Percentiles rank a stretch among this genome's conserved stretches.
Evolutionary conservation across 495 filamentous ascomycete species (phyloP).

Genomic region (Neurospora tetraspora): DNA sequence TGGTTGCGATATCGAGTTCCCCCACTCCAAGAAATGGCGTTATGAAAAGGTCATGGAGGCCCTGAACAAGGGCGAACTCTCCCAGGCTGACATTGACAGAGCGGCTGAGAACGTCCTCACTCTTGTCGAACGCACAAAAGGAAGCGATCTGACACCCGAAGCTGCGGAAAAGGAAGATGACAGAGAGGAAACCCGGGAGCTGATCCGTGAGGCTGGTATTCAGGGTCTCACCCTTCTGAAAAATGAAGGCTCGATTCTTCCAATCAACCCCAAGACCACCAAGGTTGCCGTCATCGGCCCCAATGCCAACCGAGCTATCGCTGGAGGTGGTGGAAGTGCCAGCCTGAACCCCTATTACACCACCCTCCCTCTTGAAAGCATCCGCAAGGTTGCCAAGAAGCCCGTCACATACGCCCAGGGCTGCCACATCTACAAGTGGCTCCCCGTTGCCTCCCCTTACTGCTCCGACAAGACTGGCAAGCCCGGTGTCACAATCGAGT

Average conservation of each 20-base stretch:
- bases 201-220: slow-evolving; percentile 60
- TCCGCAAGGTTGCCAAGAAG: slow-evolving; percentile 33
- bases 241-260: slow-evolving; percentile 58
- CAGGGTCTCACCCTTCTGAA: slow-evolving; percentile 74
- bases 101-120: slow-evolving; percentile 57
- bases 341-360: slow-evolving; percentile 72
- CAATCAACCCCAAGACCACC: slow-evolving; percentile 50
- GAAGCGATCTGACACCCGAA: slow-evolving; percentile 49
- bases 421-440: slow-evolving; percentile 55
- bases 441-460: slow-evolving; percentile 49
- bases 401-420: slow-evolving; percentile 44
- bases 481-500: slow-evolving; percentile 51
- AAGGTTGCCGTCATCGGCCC: slow-evolving; percentile 73
- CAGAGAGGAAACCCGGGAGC: slow-evolving; percentile 50
- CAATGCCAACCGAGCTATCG: slow-evolving; percentile 67
- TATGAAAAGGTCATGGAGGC: slow-evolving; percentile 55
- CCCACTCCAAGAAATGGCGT: slow-evolving; percentile 60
- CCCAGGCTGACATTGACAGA: slow-evolving; percentile 33
- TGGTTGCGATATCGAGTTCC: slow-evolving; percentile 73
- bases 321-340: slow-evolving; percentile 74
- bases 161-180: slow-evolving; percentile 53
- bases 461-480: slow-evolving; percentile 47
- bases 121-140: slow-evolving; percentile 54
- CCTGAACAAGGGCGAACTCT: slow-evolving; percentile 50
- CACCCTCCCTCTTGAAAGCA: slow-evolving; percentile 47